These are phyloP conservation scores for Celoporthe dispersa DNA, from an alignment of 2,329 filamentous ascomycete species.

Conservation along the genomic window DNA sequence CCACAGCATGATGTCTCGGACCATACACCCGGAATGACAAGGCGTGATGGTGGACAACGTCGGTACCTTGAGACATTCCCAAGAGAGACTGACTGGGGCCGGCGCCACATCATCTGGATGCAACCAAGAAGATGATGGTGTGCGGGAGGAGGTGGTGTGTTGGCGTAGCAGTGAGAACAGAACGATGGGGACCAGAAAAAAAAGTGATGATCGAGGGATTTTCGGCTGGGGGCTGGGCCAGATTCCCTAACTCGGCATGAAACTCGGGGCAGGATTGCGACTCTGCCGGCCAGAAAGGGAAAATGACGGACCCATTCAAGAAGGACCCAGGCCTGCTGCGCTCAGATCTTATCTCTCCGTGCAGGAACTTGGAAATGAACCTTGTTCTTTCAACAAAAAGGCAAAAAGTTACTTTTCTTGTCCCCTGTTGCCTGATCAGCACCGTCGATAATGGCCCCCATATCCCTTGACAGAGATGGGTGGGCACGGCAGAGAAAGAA, in stretches of 20 bases:
- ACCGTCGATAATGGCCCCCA: background rate
- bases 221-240: background rate
- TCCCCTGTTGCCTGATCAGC: background rate
- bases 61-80: background rate
- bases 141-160: background rate
- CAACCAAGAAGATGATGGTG: constrained; percentile 7
- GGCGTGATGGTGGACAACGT: constrained; percentile 6
- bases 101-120: constrained; percentile 23
- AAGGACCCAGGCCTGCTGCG: background rate
- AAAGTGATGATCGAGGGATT: background rate
- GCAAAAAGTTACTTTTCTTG: background rate
- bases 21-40: constrained; percentile 1
- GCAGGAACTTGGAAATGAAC: background rate
- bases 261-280: background rate
- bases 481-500: too few species aligned
- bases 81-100: background rate
- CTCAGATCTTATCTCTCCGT: background rate
- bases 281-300: constrained; percentile 4
- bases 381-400: background rate
- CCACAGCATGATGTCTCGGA: constrained; percentile 20
- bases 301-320: background rate
- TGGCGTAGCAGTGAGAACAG: background rate
- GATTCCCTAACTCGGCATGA: constrained; percentile 1
- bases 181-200: background rate
- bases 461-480: background rate